A percentile compares a stretch with the other conserved stretches of the same genome.
These are phyloP conservation scores for Aspergillus ellipticus DNA, from an alignment of 495 filamentous ascomycete genomes.

Conservation along the genomic window DNA sequence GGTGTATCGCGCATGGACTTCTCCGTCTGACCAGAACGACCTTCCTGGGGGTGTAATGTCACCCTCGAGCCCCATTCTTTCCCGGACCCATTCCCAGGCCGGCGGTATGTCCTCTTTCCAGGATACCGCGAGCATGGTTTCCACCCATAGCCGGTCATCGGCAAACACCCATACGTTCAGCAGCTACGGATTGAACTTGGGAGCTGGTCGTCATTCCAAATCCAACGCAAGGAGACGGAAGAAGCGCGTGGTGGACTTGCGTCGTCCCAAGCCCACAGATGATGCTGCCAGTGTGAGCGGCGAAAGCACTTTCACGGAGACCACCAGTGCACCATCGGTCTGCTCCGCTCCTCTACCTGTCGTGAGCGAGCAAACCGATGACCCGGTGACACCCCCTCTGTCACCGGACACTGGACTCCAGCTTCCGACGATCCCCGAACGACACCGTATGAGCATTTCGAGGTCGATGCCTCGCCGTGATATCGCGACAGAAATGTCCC, in stretches of 20 bases:
- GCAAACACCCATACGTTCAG: slow-evolving; percentile 31
- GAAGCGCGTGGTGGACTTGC: slow-evolving; percentile 88
- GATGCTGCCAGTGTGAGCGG: slow-evolving; percentile 55
- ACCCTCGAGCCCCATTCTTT: slow-evolving; percentile 49
- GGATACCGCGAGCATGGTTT: slow-evolving; percentile 42
- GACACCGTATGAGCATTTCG: slow-evolving; percentile 34
- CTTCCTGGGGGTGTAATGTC: slow-evolving; percentile 51
- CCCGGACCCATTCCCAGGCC: slow-evolving; percentile 57
- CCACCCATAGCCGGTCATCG: slow-evolving; percentile 36
- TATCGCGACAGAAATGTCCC: slow-evolving; percentile 12
- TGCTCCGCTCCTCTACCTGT: slow-evolving; percentile 41
- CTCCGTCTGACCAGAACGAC: slow-evolving; percentile 68
- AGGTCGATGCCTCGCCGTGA: slow-evolving; percentile 21
- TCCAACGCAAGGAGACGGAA: slow-evolving; percentile 74
- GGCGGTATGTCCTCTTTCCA: slow-evolving; percentile 55
- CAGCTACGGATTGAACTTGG: slow-evolving; percentile 59
- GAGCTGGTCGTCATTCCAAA: slow-evolving; percentile 61
- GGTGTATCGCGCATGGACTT: slow-evolving; percentile 88
- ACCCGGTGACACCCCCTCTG: slow-evolving; percentile 45
- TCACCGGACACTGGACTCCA: slow-evolving; percentile 31
- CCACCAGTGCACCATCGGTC: slow-evolving; percentile 36
- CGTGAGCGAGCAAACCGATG: slow-evolving; percentile 38
- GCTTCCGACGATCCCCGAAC: slow-evolving; percentile 38
- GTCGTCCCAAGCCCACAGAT: slow-evolving; percentile 56
- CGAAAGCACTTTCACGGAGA: slow-evolving; percentile 41